phyloP scores from a whole-genome alignment of 768 basidiomycete genomes.

The Boletus edulis region DNA sequence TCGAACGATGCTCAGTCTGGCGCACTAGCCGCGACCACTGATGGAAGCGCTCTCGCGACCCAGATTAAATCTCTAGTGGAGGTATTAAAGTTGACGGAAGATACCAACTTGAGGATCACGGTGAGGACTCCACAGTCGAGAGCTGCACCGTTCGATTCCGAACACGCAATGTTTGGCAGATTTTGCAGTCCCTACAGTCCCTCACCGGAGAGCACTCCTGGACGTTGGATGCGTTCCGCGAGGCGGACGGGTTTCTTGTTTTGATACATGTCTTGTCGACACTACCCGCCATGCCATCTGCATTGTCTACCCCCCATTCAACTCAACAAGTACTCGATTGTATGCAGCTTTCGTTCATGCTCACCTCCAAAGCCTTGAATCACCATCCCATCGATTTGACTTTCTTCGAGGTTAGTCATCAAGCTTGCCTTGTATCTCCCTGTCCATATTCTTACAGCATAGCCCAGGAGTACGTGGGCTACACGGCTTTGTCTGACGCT shows the following conservation, averaged over 20 bases:
- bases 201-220: conserved; percentile 62
- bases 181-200: conserved; percentile 62
- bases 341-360: conserved; percentile 58
- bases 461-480: conserved; percentile 51
- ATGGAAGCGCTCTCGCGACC: conserved; percentile 24
- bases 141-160: neutral
- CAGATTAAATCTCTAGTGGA: conserved; percentile 71
- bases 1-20: conserved; percentile 25
- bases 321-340: conserved; percentile 48
- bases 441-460: neutral
- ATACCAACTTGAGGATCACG: conserved; percentile 45
- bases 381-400: conserved; percentile 52
- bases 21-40: neutral
- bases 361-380: conserved; percentile 63
- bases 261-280: conserved; percentile 72
- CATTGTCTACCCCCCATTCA: conserved; percentile 29
- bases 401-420: conserved; percentile 62
- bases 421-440: conserved; percentile 27
- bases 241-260: conserved; percentile 77
- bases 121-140: conserved; percentile 36
- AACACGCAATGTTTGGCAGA: conserved; percentile 36
- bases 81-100: conserved; percentile 59
- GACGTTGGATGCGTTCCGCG: conserved; percentile 76
- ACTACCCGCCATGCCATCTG: conserved; percentile 34
- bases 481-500: conserved; percentile 59